Conservation (phyloP, 2,329 filamentous ascomycete species). For the Calcarisporium arbuscula region DNA sequence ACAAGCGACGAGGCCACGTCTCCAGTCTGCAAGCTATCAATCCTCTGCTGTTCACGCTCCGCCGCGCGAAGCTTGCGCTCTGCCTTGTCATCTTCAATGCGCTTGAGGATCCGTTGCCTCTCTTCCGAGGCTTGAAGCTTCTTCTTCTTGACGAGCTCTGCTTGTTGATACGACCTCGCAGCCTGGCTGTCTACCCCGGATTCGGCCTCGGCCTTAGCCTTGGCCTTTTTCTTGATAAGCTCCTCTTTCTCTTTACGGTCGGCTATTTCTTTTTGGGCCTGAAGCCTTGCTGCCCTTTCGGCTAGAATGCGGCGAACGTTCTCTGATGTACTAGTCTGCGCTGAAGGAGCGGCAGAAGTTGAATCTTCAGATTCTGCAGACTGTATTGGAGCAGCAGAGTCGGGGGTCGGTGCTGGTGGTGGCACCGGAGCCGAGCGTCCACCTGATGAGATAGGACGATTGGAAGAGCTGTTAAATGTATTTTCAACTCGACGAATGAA, state of each 20-base stretch:
- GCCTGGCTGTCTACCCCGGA: slow-evolving; percentile 23
- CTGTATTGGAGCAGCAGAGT: slow-evolving; percentile 11
- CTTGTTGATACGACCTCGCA: slow-evolving; percentile 37
- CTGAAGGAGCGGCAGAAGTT: background rate
- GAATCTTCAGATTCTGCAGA: slow-evolving; percentile 10
- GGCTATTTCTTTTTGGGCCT: slow-evolving; percentile 34
- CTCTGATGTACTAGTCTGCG: slow-evolving; percentile 18
- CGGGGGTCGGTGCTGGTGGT: slow-evolving; percentile 10
- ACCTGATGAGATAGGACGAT: too few species aligned
- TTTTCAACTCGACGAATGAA: slow-evolving; percentile 45
- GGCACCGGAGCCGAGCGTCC: slow-evolving; percentile 6
- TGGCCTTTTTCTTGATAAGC: slow-evolving; percentile 39
- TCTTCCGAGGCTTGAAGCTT: slow-evolving; percentile 63
- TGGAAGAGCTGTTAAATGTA: slow-evolving; percentile 23
- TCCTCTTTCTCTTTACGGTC: slow-evolving; percentile 45
- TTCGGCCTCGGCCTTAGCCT: slow-evolving; percentile 35
- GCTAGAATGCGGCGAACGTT: slow-evolving; percentile 35
- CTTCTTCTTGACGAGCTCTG: slow-evolving; percentile 52
- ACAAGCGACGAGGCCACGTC: slow-evolving; percentile 23
- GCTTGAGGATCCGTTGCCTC: slow-evolving; percentile 62
- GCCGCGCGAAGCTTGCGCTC: slow-evolving; percentile 55
- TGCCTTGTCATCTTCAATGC: slow-evolving; percentile 70
- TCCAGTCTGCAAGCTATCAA: slow-evolving; percentile 19
- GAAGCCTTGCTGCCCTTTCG: slow-evolving; percentile 42
- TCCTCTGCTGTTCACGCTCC: slow-evolving; percentile 37